These are phyloP conservation scores for Xylogone sp. DNA, from an alignment of 2,329 filamentous ascomycete genomes.

Conservation along the genomic window DNA sequence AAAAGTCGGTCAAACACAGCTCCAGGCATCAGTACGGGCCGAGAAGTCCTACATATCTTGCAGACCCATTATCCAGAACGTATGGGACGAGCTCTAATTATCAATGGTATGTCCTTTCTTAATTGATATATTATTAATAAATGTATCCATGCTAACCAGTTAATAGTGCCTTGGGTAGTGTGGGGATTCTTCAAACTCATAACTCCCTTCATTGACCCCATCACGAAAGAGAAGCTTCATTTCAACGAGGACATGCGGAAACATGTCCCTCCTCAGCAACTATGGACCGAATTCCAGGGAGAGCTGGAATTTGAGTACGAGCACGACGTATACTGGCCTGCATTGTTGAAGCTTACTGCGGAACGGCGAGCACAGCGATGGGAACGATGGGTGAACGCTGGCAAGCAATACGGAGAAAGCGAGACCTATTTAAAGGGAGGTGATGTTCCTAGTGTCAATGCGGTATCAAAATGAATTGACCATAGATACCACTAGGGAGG, in stretches of 20 bases:
- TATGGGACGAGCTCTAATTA: slow-evolving; percentile 81
- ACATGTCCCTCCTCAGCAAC: slow-evolving; percentile 76
- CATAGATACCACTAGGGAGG: too few relatives aligned
- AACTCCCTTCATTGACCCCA: slow-evolving; percentile 91
- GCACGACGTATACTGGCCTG: slow-evolving; percentile 85
- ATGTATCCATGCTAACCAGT: slow-evolving; percentile 12
- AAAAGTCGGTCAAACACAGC: slow-evolving; percentile 69
- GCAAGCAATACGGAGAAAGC: slow-evolving; percentile 78
- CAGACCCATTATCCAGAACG: slow-evolving; percentile 96
- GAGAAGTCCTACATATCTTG: slow-evolving; percentile 83
- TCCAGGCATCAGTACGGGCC: slow-evolving; percentile 70
- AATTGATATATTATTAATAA: background rate
- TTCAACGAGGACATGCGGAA: slow-evolving; percentile 90
- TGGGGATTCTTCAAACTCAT: slow-evolving; percentile 95
- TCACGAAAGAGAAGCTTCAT: slow-evolving; percentile 91
- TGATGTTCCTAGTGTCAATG: slow-evolving; percentile 19
- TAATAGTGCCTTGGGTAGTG: slow-evolving; percentile 80
- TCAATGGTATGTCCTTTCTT: slow-evolving; percentile 61
- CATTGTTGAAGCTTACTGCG: slow-evolving; percentile 67
- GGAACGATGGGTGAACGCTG: slow-evolving; percentile 74
- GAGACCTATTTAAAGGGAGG: slow-evolving; percentile 83
- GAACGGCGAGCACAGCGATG: slow-evolving; percentile 59
- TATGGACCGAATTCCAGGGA: slow-evolving; percentile 73
- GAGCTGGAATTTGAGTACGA: slow-evolving; percentile 89
- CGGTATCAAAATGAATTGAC: background rate